A percentile compares a stretch with the other conserved stretches of the same genome.
These are phyloP conservation scores for grape (Vitis vinifera) DNA, from an alignment of 164 flowering plant genomes.

Conservation along the genomic window ASM3070453v1 NC_081821.1:8202001-8202500, in stretches of 20 bases:
- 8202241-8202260: slow-evolving; percentile 4
- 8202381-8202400: no score
- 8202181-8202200: slow-evolving; percentile 13
- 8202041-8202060: background rate
- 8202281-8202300: slow-evolving; percentile 7
- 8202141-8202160: slow-evolving; percentile 20
- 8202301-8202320: background rate
- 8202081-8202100: slow-evolving; percentile 24
- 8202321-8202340: slow-evolving; percentile 9
- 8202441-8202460: background rate
- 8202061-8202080: slow-evolving; percentile 10
- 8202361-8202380: slow-evolving; percentile 6
- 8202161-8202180: slow-evolving; percentile 25
- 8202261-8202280: slow-evolving; percentile 18
- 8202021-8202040: no score
- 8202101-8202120: slow-evolving; percentile 1
- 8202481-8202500: no score
- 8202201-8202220: slow-evolving; percentile 33
- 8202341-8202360: slow-evolving; percentile 19
- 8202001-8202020: no score
- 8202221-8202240: slow-evolving; percentile 8
- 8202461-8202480: no score
- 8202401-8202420: background rate
- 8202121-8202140: slow-evolving; percentile 12
- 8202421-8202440: slow-evolving; percentile 2